Percentiles rank a stretch among this genome's conserved stretches.
Conservation (phyloP, 2,329 filamentous ascomycete genomes). For the Neurospora sp. region DNA sequence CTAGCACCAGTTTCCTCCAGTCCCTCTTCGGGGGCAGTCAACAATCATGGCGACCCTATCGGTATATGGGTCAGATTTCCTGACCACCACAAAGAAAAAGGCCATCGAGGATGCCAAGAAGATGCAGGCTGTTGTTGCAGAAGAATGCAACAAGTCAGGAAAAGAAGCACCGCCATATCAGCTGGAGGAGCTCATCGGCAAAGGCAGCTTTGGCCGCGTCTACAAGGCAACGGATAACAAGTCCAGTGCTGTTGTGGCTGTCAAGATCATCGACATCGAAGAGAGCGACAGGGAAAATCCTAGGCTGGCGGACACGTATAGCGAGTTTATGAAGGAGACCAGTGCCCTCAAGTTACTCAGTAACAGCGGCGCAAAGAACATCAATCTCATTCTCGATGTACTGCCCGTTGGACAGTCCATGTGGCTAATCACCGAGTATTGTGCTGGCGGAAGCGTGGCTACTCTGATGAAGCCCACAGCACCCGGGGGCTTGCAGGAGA, state of each 20-base stretch:
- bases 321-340: conserved; percentile 60
- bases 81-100: conserved; percentile 28
- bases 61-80: conserved; percentile 22
- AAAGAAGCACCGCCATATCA: conserved; percentile 49
- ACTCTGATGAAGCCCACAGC: conserved; percentile 58
- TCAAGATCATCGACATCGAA: conserved; percentile 79
- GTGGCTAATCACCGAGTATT: conserved; percentile 85
- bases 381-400: conserved; percentile 74
- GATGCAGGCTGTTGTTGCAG: conserved; percentile 49
- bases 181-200: conserved; percentile 57
- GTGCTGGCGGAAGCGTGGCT: conserved; percentile 72
- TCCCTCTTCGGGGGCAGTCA: background rate
- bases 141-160: conserved; percentile 45
- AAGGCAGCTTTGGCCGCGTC: conserved; percentile 57
- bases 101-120: conserved; percentile 54
- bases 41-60: conserved; percentile 22
- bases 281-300: conserved; percentile 60
- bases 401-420: conserved; percentile 68
- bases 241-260: conserved; percentile 44
- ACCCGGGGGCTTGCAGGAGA: conserved; percentile 53
- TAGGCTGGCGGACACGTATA: conserved; percentile 55
- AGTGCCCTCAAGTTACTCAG: conserved; percentile 61
- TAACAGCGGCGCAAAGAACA: conserved; percentile 64
- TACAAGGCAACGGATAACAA: conserved; percentile 45
- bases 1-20: background rate